Conservation (phyloP, 164 flowering plant species). For the Tetrastigma voinierianum region DNA sequence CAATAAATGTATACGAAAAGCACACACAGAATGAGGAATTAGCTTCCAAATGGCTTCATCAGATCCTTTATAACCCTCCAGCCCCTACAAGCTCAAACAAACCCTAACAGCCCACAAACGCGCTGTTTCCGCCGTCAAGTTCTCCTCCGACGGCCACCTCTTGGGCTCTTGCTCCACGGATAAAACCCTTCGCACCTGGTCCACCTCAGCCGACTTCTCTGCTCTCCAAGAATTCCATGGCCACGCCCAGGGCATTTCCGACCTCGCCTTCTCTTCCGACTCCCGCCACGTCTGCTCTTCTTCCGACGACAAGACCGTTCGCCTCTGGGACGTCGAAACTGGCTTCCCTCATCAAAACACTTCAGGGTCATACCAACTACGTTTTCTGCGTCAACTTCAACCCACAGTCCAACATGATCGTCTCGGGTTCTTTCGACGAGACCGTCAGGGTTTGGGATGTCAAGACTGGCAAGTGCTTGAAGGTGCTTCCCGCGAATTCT, state of each 20-base stretch:
- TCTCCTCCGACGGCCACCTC: conserved; percentile 81
- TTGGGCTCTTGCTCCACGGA: conserved; percentile 88
- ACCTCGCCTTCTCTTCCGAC: conserved; percentile 85
- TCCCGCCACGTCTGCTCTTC: conserved; percentile 73
- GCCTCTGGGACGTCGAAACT: conserved; percentile 72
- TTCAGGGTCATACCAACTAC: conserved; percentile 85
- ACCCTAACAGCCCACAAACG: conserved; percentile 79
- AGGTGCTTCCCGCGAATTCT: conserved; percentile 93
- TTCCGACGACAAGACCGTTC: conserved; percentile 89
- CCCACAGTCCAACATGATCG: conserved; percentile 89
- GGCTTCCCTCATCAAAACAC: conserved; percentile 59
- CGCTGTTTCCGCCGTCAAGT: conserved; percentile 82
- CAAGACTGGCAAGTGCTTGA: conserved; percentile 80
- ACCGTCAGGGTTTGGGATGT: conserved; percentile 98
- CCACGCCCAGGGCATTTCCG: conserved; percentile 84
- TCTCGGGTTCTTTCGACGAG: conserved; percentile 92
- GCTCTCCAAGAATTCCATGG: conserved; percentile 52
- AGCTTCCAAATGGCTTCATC: conserved; percentile 5
- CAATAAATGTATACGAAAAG: no score
- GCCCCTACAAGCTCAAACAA: conserved; percentile 60
- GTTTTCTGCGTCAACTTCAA: conserved; percentile 89
- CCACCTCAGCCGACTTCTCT: conserved; percentile 30
- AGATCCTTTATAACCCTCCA: conserved; percentile 28
- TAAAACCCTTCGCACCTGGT: conserved; percentile 62
- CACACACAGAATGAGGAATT: no score